A percentile compares a stretch with the other conserved stretches of the same genome.
Conservation (phyloP, 1,139 yeast species). For the Suzukiozyma palmioleophila region DNA sequence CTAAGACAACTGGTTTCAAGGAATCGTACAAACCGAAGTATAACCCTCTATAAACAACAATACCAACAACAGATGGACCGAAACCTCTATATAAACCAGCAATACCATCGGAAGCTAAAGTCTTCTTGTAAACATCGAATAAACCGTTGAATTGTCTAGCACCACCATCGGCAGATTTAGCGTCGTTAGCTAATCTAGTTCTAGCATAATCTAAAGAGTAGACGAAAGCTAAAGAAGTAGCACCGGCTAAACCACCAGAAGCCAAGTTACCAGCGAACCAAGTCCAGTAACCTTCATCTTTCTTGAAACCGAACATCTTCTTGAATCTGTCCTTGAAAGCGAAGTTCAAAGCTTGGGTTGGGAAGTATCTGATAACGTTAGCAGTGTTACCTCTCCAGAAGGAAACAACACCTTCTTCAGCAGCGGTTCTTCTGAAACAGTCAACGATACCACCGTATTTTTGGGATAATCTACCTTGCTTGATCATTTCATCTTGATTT, state of each 20-base stretch:
- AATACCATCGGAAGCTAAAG: slow-evolving; percentile 52
- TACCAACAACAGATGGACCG: slow-evolving; percentile 53
- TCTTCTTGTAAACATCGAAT: slow-evolving; percentile 50
- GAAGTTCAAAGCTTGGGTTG: slow-evolving; percentile 52
- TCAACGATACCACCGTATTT: slow-evolving; percentile 49
- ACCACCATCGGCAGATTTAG: slow-evolving; percentile 47
- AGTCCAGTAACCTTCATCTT: slow-evolving; percentile 46
- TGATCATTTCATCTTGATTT: slow-evolving; percentile 52
- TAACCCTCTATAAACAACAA: slow-evolving; percentile 53
- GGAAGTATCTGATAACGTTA: slow-evolving; percentile 53
- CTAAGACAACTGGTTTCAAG: slow-evolving; percentile 50
- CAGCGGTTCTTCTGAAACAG: slow-evolving; percentile 51
- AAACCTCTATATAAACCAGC: slow-evolving; percentile 57
- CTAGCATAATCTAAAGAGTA: slow-evolving; percentile 54
- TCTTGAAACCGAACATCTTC: slow-evolving; percentile 50
- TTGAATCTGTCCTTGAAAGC: slow-evolving; percentile 53
- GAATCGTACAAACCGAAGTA: slow-evolving; percentile 54
- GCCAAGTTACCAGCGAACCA: slow-evolving; percentile 56
- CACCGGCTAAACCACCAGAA: slow-evolving; percentile 56
- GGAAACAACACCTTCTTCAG: slow-evolving; percentile 47
- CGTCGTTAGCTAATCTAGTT: slow-evolving; percentile 54
- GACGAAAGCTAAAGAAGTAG: slow-evolving; percentile 51
- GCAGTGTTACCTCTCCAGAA: slow-evolving; percentile 60
- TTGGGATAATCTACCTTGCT: slow-evolving; percentile 49
- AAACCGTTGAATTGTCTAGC: slow-evolving; percentile 51